These are phyloP conservation scores for Limonium bicolor DNA, from an alignment of 148 eudicot genomes.

Conservation along the genomic window DNA sequence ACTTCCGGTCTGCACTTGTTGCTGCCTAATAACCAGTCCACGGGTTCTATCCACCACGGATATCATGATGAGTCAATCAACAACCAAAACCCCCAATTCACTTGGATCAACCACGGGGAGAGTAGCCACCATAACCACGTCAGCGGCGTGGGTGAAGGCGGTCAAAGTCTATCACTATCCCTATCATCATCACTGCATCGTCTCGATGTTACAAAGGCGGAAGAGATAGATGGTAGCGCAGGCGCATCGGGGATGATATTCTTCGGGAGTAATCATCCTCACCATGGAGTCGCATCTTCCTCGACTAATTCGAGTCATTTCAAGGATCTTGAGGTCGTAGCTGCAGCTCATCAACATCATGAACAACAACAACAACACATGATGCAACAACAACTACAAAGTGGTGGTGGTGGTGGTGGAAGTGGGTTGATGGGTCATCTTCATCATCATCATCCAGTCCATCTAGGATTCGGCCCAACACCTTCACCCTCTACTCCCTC, in stretches of 20 bases:
- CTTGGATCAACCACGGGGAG: background rate
- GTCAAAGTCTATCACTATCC: conserved; percentile 71
- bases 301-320: conserved; percentile 2
- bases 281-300: conserved; percentile 15
- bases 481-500: conserved; percentile 8
- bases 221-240: conserved; percentile 23
- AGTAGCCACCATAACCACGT: conserved; percentile 9
- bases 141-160: conserved; percentile 14
- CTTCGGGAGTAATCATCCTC: conserved; percentile 26
- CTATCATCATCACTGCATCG: conserved; percentile 41
- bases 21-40: conserved; percentile 27
- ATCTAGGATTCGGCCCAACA: conserved; percentile 40
- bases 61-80: background rate
- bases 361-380: background rate
- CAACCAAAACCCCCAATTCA: background rate
- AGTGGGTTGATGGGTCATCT: no score
- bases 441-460: conserved; percentile 12
- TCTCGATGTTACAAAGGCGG: conserved; percentile 46
- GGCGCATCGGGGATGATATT: conserved; percentile 27
- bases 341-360: conserved; percentile 1
- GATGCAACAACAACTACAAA: background rate
- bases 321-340: background rate
- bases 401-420: no score
- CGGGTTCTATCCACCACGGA: background rate
- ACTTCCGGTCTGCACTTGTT: conserved; percentile 31